phyloP scores from a whole-genome alignment of 78 protist species.

The Dictyostelium purpureum region DNA sequence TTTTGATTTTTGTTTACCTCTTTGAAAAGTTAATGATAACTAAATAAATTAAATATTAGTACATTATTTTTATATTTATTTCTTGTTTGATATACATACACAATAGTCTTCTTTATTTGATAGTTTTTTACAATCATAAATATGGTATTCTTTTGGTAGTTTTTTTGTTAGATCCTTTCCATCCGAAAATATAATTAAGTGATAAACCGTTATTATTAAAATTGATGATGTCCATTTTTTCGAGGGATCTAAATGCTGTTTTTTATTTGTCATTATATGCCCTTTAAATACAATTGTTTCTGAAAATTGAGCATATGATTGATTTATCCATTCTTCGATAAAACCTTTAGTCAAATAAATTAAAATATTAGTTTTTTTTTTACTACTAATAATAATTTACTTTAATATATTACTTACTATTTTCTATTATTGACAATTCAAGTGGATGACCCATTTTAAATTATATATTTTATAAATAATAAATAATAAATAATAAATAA shows the following conservation, averaged over 20 bases:
- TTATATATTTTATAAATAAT: background rate
- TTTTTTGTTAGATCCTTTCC: constrained; percentile 55
- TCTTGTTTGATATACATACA: background rate
- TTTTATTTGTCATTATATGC: constrained; percentile 27
- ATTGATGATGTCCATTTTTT: constrained; percentile 58
- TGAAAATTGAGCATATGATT: constrained; percentile 1
- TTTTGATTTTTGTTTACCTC: constrained; percentile 59
- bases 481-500: background rate
- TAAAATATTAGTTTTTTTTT: background rate
- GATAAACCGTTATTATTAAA: constrained; percentile 34
- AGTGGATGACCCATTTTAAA: constrained; percentile 66
- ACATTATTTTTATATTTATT: too few relatives aligned
- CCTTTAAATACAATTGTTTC: constrained; percentile 26
- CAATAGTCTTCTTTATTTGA: constrained; percentile 40
- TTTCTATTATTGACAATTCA: constrained; percentile 39
- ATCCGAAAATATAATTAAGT: constrained; percentile 31
- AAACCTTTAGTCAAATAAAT: background rate
- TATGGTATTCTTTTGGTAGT: constrained; percentile 66
- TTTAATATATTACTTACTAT: constrained; percentile 9
- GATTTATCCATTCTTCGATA: constrained; percentile 55
- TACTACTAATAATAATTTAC: background rate
- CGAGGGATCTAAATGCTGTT: constrained; percentile 1
- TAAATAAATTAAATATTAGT: background rate
- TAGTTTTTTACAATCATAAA: constrained; percentile 52
- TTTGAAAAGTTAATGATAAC: constrained; percentile 50